Conservation (phyloP, 1,139 yeast species). For the Zygosaccharomyces sapae region DNA sequence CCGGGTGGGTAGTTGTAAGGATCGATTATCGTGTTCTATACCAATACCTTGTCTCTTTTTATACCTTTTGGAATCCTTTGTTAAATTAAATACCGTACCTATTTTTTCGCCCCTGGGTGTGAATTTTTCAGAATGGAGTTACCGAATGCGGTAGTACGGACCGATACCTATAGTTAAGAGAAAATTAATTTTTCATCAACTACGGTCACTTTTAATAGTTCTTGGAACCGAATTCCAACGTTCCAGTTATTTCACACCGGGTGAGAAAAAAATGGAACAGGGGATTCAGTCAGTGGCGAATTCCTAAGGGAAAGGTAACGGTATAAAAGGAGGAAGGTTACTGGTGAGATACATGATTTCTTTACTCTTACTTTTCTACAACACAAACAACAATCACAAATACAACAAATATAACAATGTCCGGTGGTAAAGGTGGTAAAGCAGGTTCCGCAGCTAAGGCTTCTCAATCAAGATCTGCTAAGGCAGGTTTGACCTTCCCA, state of each 20-base stretch:
- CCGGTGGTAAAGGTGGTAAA: constrained; percentile 98
- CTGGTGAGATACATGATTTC: neutral
- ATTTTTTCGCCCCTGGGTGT: constrained; percentile 9
- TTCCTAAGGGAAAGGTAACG: neutral
- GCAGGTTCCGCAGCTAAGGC: constrained; percentile 91
- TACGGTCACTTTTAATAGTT: constrained; percentile 41
- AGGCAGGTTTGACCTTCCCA: constrained; percentile 99
- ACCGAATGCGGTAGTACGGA: constrained; percentile 48
- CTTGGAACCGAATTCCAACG: constrained; percentile 20
- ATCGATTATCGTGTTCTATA: too few species aligned
- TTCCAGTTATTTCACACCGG: constrained; percentile 32
- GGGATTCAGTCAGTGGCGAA: constrained; percentile 10
- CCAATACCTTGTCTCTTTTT: neutral
- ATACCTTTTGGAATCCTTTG: neutral
- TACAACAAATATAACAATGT: constrained; percentile 50
- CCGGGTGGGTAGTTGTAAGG: too few species aligned
- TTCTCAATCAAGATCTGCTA: constrained; percentile 95
- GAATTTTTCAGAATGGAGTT: constrained; percentile 42
- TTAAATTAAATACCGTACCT: constrained; percentile 9
- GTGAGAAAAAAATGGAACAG: constrained; percentile 22
- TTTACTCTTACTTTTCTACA: neutral
- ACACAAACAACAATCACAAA: constrained; percentile 19
- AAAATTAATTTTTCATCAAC: constrained; percentile 51
- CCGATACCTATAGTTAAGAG: constrained; percentile 55
- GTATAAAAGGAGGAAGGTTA: neutral